Base-by-base conservation (phyloP, 2,329 filamentous ascomycete genomes). In the Verticillium nonalfalfae region DNA sequence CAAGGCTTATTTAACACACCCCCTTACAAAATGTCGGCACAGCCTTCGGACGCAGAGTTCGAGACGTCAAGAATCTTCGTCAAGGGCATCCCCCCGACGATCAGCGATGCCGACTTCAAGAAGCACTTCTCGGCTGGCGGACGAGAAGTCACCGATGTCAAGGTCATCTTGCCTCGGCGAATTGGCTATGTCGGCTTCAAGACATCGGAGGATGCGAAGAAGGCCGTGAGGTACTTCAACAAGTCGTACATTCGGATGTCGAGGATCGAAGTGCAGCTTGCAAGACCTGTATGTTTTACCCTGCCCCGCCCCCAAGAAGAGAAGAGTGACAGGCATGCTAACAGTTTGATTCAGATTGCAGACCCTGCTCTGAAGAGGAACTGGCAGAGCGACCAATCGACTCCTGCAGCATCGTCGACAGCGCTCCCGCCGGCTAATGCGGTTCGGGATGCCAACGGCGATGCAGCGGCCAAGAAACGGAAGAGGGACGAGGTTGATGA, bases 151-250 rank as follows among this genome's bases (percentile, higher is more conserved):
- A 98, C 94, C 59, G 95, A 99, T 78, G 86, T 93, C 40, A 96
- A 96, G 82, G 85, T 97, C 72, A 91, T 98, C 72, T 86, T 91
- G 6, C 88, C 93, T 71, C 87, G 95, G 70, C 86, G 93, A 68
- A 97, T 99, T 75, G 95, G 93, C 68, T 99, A 97, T 82, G 87
- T 99, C 63, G 95, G 95, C 65, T 98, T 94, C 81, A 93, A 91
- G 77, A 90, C 85, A 59, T 80, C 90, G 14, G 86, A 94, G 64
- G 89, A 91, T 72, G 95, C 95, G 61, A 81, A 85, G 61, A 85
- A 88, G 71, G 94, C 95, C 55, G 90, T 96, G 73, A 93, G 91
- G 75, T 96, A 97, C 79, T 97, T 97, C 82, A 93, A 99, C 81
- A 91, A 86, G 73, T 89, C 93, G 65, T 99, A 93, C 76, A 92